Evolutionary conservation across 1,139 yeast genomes (phyloP).

Genomic region (Hansenula anomala): DNA sequence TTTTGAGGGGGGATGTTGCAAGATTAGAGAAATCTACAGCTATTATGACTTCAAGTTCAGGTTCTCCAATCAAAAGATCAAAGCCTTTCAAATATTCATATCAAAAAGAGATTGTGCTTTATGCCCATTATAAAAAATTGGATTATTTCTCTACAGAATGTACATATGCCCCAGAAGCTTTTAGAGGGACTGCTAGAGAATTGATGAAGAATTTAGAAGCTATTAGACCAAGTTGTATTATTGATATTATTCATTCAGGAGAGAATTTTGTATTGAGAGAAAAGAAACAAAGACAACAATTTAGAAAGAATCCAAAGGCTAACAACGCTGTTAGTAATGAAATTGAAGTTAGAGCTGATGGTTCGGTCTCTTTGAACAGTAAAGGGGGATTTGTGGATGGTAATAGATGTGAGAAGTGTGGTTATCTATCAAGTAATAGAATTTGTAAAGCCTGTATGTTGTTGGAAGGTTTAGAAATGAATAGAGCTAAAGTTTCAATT

Average conservation of each 20-base stretch:
- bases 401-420: conserved; percentile 81
- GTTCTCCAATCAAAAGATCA: conserved; percentile 82
- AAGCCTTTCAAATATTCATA: conserved; percentile 95
- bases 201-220: conserved; percentile 86
- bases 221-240: conserved; percentile 86
- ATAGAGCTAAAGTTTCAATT: conserved; percentile 55
- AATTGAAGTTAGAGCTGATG: conserved; percentile 53
- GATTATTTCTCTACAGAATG: conserved; percentile 98
- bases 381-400: conserved; percentile 49
- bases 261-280: conserved; percentile 72
- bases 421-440: conserved; percentile 82
- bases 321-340: conserved; percentile 28
- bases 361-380: conserved; percentile 43
- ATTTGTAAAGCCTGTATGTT: conserved; percentile 93
- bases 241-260: conserved; percentile 93
- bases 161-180: conserved; percentile 97
- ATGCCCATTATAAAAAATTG: conserved; percentile 92
- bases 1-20: conserved; percentile 93
- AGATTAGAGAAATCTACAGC: conserved; percentile 87
- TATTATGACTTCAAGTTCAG: conserved; percentile 74
- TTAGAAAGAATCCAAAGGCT: conserved; percentile 18
- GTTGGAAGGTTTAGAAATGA: conserved; percentile 77
- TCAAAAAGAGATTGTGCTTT: conserved; percentile 94
- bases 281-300: conserved; percentile 31
- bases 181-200: conserved; percentile 94